phyloP scores from a whole-genome alignment of 768 basidiomycete genomes.

The Pholiota molesta region DNA sequence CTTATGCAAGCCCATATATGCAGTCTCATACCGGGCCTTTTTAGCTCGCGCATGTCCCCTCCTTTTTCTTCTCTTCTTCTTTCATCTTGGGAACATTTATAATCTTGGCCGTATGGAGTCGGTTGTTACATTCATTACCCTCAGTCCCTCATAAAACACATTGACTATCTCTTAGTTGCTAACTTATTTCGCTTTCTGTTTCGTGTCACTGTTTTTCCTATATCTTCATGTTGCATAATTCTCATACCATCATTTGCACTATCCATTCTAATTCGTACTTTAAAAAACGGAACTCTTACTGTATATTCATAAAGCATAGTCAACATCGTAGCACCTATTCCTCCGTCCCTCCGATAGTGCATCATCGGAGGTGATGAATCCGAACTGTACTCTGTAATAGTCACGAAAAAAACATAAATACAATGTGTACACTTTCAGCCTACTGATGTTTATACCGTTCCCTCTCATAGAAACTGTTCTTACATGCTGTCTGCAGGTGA shows the following conservation, averaged over 20 bases:
- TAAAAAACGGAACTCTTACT: not conserved
- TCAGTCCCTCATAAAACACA: not conserved
- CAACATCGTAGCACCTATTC: not conserved
- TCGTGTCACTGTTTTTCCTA: not conserved
- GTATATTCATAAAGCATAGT: not conserved
- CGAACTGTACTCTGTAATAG: not conserved
- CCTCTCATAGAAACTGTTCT: no score
- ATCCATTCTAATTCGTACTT: not conserved
- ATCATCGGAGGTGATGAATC: not conserved
- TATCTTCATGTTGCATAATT: not conserved
- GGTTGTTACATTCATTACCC: not conserved
- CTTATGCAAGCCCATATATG: slow-evolving; percentile 27
- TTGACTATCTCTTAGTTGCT: not conserved
- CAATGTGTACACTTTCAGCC: no score
- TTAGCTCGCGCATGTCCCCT: slow-evolving; percentile 9
- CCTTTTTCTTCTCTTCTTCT: slow-evolving; percentile 4
- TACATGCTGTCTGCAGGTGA: no score
- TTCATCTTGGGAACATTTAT: slow-evolving; percentile 1
- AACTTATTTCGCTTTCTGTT: slow-evolving; percentile 2
- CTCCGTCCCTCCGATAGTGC: not conserved
- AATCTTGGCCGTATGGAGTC: not conserved
- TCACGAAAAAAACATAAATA: no score
- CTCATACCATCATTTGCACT: not conserved
- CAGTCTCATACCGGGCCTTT: slow-evolving; percentile 24
- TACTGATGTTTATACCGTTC: no score